These are phyloP conservation scores for Capsella rubella DNA, from an alignment of 441 rosid genomes.

Conservation along the genomic window DNA sequence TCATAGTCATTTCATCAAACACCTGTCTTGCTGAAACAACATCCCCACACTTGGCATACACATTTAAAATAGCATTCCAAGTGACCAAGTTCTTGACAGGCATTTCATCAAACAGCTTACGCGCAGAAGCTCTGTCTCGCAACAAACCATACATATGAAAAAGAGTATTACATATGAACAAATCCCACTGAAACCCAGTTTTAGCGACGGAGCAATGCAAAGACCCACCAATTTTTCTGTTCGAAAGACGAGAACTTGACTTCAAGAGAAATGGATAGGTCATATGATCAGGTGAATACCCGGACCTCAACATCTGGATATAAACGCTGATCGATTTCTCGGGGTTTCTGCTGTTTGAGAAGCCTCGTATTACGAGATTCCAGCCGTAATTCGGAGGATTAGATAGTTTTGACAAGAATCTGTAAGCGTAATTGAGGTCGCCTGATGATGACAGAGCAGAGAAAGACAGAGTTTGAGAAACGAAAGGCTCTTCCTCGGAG, in stretches of 20 bases:
- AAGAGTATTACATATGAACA: conserved; percentile 68
- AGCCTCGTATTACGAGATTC: conserved; percentile 71
- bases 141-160: conserved; percentile 71
- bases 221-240: conserved; percentile 49
- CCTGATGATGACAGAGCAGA: conserved; percentile 58
- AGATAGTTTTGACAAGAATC: conserved; percentile 49
- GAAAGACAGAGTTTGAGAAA: conserved; percentile 58
- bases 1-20: conserved; percentile 65
- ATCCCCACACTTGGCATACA: conserved; percentile 71
- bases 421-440: conserved; percentile 57
- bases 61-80: conserved; percentile 83
- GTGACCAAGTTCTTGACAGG: conserved; percentile 64
- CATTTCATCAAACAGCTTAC: conserved; percentile 68
- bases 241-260: conserved; percentile 62
- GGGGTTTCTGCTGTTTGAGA: conserved; percentile 59
- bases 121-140: conserved; percentile 54
- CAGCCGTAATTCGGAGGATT: conserved; percentile 56
- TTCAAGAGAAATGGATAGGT: conserved; percentile 77
- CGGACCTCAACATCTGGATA: conserved; percentile 59
- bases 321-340: conserved; percentile 56
- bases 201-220: conserved; percentile 55
- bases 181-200: conserved; percentile 62
- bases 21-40: conserved; percentile 54
- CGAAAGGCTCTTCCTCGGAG: conserved; percentile 53
- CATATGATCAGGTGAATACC: conserved; percentile 61